Conservation (phyloP, 257 asterid species). For the Handroanthus guayacan region DNA sequence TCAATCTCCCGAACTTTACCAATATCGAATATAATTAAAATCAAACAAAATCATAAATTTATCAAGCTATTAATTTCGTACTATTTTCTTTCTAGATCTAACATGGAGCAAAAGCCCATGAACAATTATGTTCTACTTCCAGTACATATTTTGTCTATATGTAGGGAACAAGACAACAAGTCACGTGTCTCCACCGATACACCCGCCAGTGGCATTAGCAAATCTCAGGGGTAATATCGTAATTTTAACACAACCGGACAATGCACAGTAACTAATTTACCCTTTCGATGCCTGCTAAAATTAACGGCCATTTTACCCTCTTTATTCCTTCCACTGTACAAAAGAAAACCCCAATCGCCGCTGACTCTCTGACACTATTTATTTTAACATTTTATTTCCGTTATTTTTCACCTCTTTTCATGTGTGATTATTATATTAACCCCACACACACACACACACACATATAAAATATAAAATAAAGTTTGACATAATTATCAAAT, state of each 20-base stretch:
- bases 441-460: too few species aligned
- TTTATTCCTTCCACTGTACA: background rate
- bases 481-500: too few species aligned
- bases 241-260: background rate
- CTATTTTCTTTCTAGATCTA: conserved; percentile 25
- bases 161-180: conserved; percentile 16
- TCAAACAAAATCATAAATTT: too few species aligned
- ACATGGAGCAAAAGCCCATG: conserved; percentile 14
- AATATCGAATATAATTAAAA: too few species aligned
- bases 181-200: conserved; percentile 26
- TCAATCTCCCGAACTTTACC: too few species aligned
- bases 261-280: background rate
- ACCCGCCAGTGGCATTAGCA: conserved; percentile 28
- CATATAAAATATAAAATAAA: too few species aligned
- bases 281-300: conserved; percentile 12
- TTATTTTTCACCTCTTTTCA: background rate
- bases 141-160: conserved; percentile 35
- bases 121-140: conserved; percentile 24
- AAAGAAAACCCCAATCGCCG: conserved; percentile 2
- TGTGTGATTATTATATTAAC: background rate
- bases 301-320: conserved; percentile 24
- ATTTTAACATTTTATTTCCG: background rate
- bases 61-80: too few species aligned
- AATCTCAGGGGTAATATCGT: background rate
- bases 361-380: background rate